Evolutionary conservation across 192 early-diverging fungal species (phyloP), one percentile per base, ranked within the genome.

Genomic region (Mortierella claussenii): DNA sequence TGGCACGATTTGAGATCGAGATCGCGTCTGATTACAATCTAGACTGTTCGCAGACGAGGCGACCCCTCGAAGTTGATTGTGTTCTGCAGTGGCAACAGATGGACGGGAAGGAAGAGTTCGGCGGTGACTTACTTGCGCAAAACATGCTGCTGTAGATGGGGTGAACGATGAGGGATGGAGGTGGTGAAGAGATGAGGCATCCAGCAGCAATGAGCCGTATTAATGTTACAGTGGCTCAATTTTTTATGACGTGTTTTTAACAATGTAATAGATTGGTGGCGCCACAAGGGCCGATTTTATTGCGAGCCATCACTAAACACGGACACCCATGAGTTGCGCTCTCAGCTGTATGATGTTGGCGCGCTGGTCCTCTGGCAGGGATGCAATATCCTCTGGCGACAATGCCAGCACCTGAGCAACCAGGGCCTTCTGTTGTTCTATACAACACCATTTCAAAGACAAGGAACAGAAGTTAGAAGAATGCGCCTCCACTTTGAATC

Each of bases 371-470:
- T 91, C 81, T 20, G 94, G 93, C 34, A 97, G 74, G 23, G 87
- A 81, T 28, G 87, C 84, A 60, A 97, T 89, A 69, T 97, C 92
- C 9, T 91, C 93, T 31, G 89, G 89, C 0, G 94, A 92, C 32
- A 97, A 80, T 50, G 88, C 90, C 23, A 97, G 58, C 5, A 97
- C 85, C 73, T 96, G 93, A 67, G 91, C 82, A 18, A 97, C 64
- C 28, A 95, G 68, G 65, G 90, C 89, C 40, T 89, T 82, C 78
- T 91, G 90, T 80, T 91, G 88, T 47, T 82, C 85, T 67, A 27
- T 34, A 65, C 45, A 60, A 43, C 31, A 1, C 32, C 31, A 32
- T 28, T 37, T 49, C 47, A 24, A 31, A 68, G 32, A 23, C 24
- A n/a, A 30, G 21, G 13, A 33, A 13, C 18, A 36, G 13, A 2